Base-by-base conservation (phyloP, 2,329 filamentous ascomycete genomes). In the Pyrenophora tritici-repentis region DNA sequence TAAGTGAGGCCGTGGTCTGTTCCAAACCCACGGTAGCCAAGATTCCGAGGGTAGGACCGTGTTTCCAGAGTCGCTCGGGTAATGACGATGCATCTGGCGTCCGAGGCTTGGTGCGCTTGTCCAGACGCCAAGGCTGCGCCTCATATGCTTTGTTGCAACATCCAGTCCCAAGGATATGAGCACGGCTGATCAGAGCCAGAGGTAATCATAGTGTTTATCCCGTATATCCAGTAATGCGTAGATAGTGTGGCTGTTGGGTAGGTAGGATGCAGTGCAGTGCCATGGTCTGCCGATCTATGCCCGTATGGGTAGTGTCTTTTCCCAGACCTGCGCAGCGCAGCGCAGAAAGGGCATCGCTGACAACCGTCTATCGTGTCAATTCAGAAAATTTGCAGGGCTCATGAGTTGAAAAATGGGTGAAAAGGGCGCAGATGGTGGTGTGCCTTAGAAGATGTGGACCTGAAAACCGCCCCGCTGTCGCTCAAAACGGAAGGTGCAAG, bases 71-170 rank as follows among this genome's bases (percentile, higher is more conserved):
- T 52, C 41, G 37, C 26, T 10, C 7, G 10, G 26, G 13, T 29
- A 10, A 37, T n/a, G 32, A 32, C 12, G 8, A 34, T 47, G 48
- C 16, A 14, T 41, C 17, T 22, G 24, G 36, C 36, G 29, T 16
- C 22, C 24, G 37, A 47, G 39, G 42, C 48, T 58, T 55, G 48
- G 44, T 55, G 47, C 48, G 53, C 53, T 62, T 58, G 18, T 55
- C 26, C 37, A 47, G 39, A 41, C 33, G 36, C 26, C 46, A 29
- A 44, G 37, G 36, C 36, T 42, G 17, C 20, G 24, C 10, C 13
- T n/a, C 12, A 12, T 14, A 10, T 32, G 18, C 9, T 17, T 12
- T 20, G 8, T 20, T 13, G 26, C 26, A 29, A 29, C 26, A 12
- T 29, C 9, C 13, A 29, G 7, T 12, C 26, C 12, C 7, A 10